Evolutionary conservation across 2,329 filamentous ascomycete genomes (phyloP).

Genomic region (Neocucurbitaria cava): DNA sequence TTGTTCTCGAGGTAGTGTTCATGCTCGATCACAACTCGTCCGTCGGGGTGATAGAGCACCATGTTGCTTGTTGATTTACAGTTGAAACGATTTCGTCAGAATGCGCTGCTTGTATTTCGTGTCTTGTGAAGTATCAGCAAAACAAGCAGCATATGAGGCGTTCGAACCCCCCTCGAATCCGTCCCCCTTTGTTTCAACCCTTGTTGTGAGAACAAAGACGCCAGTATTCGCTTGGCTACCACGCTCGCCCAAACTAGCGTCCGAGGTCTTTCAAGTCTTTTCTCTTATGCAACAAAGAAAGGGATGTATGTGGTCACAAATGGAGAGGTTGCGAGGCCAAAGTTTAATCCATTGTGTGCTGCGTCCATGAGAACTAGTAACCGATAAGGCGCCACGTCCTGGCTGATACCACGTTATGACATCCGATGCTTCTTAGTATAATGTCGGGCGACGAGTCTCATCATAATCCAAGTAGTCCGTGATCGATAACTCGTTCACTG

Average conservation of each 20-base stretch:
- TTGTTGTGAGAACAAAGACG: too few species aligned
- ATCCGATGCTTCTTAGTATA: not conserved
- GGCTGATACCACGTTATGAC: not conserved
- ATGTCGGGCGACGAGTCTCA: not conserved
- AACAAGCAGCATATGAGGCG: too few species aligned
- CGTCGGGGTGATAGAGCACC: slow-evolving; percentile 18
- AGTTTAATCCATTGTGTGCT: too few species aligned
- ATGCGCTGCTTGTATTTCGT: not conserved
- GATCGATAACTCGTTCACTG: not conserved
- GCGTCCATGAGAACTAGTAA: not conserved
- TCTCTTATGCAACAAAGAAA: too few species aligned
- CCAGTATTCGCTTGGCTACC: too few species aligned
- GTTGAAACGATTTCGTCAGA: not conserved
- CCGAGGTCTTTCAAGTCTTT: too few species aligned
- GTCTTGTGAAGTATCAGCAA: not conserved
- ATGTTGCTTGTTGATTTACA: slow-evolving; percentile 1
- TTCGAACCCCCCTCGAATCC: too few species aligned
- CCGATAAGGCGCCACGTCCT: not conserved
- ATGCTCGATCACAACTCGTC: slow-evolving; percentile 13
- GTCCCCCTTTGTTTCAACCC: too few species aligned
- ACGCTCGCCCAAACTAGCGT: too few species aligned
- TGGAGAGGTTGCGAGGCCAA: too few species aligned
- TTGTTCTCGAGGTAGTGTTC: slow-evolving; percentile 17
- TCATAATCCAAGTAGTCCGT: not conserved
- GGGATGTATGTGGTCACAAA: too few species aligned